A percentile compares a stretch with the other conserved stretches of the same genome.
Conservation (phyloP, 306 rosid genomes). For the Erythrophleum fordii region DNA sequence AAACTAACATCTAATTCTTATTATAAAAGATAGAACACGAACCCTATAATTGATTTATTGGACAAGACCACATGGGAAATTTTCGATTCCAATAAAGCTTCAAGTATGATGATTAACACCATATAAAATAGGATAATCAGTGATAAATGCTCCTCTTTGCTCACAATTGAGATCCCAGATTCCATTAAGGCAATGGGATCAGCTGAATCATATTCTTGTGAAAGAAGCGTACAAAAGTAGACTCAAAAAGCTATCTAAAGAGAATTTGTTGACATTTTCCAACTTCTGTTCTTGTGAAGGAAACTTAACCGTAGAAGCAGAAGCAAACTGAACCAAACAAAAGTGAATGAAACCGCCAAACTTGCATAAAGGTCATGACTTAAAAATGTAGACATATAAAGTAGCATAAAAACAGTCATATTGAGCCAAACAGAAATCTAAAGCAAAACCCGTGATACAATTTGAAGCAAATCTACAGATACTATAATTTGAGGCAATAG, state of each 20-base stretch:
- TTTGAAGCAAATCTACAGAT: no score
- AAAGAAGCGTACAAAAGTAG: neutral
- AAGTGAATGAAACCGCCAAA: no score
- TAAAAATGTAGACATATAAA: no score
- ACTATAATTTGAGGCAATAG: no score
- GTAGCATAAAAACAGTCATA: neutral
- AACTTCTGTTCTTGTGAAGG: neutral
- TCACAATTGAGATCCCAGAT: neutral
- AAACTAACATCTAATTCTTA: neutral
- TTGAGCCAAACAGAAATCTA: neutral
- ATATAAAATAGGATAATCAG: neutral
- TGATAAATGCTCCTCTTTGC: neutral
- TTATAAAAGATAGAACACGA: neutral
- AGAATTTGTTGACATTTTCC: neutral
- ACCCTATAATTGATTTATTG: neutral
- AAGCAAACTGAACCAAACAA: constrained; percentile 2
- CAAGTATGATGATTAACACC: neutral
- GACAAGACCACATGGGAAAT: neutral
- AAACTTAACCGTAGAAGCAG: neutral
- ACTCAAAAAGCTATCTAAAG: no score
- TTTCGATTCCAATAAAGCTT: neutral
- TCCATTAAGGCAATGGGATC: constrained; percentile 6
- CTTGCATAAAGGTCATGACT: neutral
- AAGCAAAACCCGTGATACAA: no score
- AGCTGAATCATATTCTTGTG: neutral